Conservation (phyloP, 441 rosid genomes). For the Pelargonium cotyledonis region DNA sequence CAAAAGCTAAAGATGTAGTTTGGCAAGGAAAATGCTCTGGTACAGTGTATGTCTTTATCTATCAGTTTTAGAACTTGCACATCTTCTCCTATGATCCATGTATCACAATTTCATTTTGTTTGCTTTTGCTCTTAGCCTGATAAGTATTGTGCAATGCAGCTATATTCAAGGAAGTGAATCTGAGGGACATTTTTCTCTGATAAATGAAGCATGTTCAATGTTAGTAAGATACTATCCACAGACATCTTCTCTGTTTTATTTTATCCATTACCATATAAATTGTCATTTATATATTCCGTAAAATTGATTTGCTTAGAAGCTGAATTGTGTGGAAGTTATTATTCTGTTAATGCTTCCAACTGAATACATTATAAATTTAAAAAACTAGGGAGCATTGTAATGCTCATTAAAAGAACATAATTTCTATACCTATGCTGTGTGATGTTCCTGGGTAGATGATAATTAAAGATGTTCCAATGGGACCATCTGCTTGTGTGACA, state of each 20-base stretch:
- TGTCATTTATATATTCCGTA: background rate
- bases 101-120: conserved; percentile 11
- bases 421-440: background rate
- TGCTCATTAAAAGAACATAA: background rate
- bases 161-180: conserved; percentile 86
- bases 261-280: background rate
- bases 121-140: conserved; percentile 17
- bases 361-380: background rate
- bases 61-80: conserved; percentile 15
- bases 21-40: conserved; percentile 99
- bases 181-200: conserved; percentile 88
- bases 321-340: too few relatives aligned
- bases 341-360: background rate
- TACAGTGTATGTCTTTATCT: conserved; percentile 80
- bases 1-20: conserved; percentile 57
- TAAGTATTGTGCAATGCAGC: conserved; percentile 36
- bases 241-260: conserved; percentile 5
- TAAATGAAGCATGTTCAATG: conserved; percentile 96
- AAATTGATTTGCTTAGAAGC: too few relatives aligned
- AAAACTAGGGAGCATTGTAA: background rate
- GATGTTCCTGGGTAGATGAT: background rate
- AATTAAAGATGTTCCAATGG: background rate
- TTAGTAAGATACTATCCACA: conserved; percentile 36
- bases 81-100: background rate
- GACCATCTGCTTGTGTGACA: background rate